Conservation (phyloP, 2,329 filamentous ascomycete genomes). For the Pseudophaeomoniella oleicola region DNA sequence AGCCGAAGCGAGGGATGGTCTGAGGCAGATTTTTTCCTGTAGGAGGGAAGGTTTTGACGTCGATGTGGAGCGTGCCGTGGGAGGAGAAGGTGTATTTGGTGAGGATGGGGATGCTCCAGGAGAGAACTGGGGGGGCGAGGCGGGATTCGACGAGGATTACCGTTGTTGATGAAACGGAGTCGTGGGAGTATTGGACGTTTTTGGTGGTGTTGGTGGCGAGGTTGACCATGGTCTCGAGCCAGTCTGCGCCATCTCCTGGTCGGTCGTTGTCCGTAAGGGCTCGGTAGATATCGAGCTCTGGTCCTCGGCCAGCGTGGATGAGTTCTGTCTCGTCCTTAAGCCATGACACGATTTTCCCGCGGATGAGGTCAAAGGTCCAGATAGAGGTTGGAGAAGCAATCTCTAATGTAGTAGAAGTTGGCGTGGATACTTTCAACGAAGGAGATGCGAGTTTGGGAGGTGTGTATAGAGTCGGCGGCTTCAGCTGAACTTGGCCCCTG, state of each 20-base stretch:
- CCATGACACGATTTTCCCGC: conserved; percentile 1
- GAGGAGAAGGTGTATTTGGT: conserved; percentile 1
- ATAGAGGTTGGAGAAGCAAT: neutral
- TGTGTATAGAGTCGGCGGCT: neutral
- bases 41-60: conserved; percentile 17
- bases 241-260: conserved; percentile 39
- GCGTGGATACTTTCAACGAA: neutral
- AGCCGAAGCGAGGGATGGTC: conserved; percentile 43
- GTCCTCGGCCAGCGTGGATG: conserved; percentile 7
- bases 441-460: neutral
- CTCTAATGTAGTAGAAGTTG: neutral
- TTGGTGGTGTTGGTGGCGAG: conserved; percentile 15
- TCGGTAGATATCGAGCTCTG: conserved; percentile 39
- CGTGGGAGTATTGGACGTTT: conserved; percentile 18
- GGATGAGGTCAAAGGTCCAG: conserved; percentile 1
- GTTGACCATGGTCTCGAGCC: conserved; percentile 29
- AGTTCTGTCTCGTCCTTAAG: conserved; percentile 1
- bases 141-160: conserved; percentile 29
- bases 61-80: conserved; percentile 31
- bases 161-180: conserved; percentile 12
- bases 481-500: conserved; percentile 5
- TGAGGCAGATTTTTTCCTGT: conserved; percentile 3
- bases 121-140: conserved; percentile 44
- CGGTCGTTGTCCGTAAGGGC: conserved; percentile 53
- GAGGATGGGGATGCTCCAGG: conserved; percentile 40